These are phyloP conservation scores for Trichoderma sp. DNA, from an alignment of 2,329 filamentous ascomycete genomes.

Conservation along the genomic window DNA sequence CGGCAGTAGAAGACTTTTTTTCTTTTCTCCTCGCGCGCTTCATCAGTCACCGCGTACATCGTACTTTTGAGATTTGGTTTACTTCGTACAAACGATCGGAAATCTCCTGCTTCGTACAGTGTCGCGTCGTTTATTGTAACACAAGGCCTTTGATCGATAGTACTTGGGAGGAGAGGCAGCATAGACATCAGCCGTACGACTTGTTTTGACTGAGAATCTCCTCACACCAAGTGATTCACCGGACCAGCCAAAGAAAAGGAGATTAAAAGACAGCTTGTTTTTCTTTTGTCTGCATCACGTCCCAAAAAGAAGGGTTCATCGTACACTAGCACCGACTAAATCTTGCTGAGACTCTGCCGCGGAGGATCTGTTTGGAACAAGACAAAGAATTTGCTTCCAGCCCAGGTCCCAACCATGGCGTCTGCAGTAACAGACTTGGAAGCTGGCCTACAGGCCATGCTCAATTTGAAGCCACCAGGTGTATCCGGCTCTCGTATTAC, in stretches of 20 bases:
- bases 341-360: background rate
- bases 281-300: constrained; percentile 3
- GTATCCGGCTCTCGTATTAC: constrained; percentile 91
- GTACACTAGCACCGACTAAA: constrained; percentile 13
- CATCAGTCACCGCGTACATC: constrained; percentile 20
- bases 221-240: constrained; percentile 21
- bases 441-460: constrained; percentile 85
- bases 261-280: background rate
- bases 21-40: constrained; percentile 21
- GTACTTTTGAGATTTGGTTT: constrained; percentile 22
- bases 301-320: background rate
- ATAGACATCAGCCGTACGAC: constrained; percentile 19
- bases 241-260: constrained; percentile 5
- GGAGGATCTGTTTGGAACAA: constrained; percentile 6
- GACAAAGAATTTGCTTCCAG: constrained; percentile 2
- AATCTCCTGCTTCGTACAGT: constrained; percentile 18
- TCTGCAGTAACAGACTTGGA: constrained; percentile 90
- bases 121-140: constrained; percentile 21
- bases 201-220: constrained; percentile 17
- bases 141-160: constrained; percentile 18
- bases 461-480: constrained; percentile 85
- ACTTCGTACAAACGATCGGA: constrained; percentile 24
- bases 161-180: constrained; percentile 13
- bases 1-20: constrained; percentile 26
- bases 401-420: constrained; percentile 62